Base-by-base conservation (phyloP, 2,329 filamentous ascomycete genomes). In the Apiospora marii region DNA sequence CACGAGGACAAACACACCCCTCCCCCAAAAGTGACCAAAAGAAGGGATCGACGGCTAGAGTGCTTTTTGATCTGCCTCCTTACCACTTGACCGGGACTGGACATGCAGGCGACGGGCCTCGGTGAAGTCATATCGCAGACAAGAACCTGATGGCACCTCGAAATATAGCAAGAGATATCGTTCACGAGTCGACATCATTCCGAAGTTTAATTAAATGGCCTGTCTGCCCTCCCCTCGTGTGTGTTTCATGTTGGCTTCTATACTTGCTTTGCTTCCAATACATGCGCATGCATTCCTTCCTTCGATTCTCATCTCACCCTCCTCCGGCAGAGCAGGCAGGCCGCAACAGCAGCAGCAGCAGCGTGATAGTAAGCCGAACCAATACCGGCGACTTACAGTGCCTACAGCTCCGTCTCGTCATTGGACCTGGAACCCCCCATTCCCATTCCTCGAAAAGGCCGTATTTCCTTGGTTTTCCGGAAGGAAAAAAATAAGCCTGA, bases 111-210 rank as follows among this genome's bases (percentile, higher is more conserved):
- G 8, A 10, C 53, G 16, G 1, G 14, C 30, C 53, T 61, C 53
- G 53, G 53, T 61, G 53, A 61, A 64, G 34, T 64, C 58, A 64
- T 64, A 41, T 64, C 58, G 58, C 58, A 37, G 58, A 30, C 30
- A 61, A 7, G 19, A 61, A 61, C 8, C 19, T 19, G 19, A 58
- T 58, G 22, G 34, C 14, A 34, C 22, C 13, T 58, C 8, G 51
- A 58, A 27, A 58, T 58, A 34, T 58, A 58, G 51, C 16, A 58
- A 16, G 16, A 19, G 16, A 34, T 19, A 16, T 7, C 27, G 30
- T 13, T 16, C 53, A 61, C 53, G 53, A 61, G 53, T 19, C 16
- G 24, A 8, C 27, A 30, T 58, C 51, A 58, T 34, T 58, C 51
- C 51, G 27, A 58, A 58, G 51, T 58, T 58, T 19, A 58, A 19